phyloP scores from a whole-genome alignment of 768 basidiomycete genomes.

The Lentinula boryana region DNA sequence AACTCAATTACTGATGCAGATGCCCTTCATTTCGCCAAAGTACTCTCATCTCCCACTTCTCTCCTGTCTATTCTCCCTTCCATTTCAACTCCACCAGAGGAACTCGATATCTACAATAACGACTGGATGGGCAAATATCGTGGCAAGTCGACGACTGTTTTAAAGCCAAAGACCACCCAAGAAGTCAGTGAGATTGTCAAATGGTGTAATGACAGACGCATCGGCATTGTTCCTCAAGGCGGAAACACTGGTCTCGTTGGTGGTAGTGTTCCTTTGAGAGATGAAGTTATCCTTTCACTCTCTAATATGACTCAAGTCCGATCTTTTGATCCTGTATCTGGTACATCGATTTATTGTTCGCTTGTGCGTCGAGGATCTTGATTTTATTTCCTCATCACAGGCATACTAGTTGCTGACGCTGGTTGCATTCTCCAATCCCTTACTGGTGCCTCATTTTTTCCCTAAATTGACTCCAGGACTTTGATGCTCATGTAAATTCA shows the following conservation, averaged over 20 bases:
- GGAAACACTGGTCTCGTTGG: conserved; percentile 98
- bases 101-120: conserved; percentile 74
- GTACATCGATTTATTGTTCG: conserved; percentile 31
- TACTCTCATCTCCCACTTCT: conserved; percentile 50
- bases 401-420: conserved; percentile 88
- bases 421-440: conserved; percentile 90
- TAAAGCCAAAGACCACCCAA: conserved; percentile 82
- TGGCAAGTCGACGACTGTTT: conserved; percentile 77
- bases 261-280: conserved; percentile 82
- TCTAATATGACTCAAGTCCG: conserved; percentile 78
- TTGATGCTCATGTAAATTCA: not conserved
- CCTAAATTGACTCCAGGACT: too few relatives aligned
- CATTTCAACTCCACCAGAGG: conserved; percentile 39
- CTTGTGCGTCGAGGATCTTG: conserved; percentile 3
- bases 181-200: conserved; percentile 87
- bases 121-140: conserved; percentile 98
- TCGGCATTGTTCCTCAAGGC: conserved; percentile 95
- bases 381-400: conserved; percentile 30
- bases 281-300: conserved; percentile 85
- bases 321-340: conserved; percentile 79
- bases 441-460: conserved; percentile 23
- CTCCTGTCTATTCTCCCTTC: conserved; percentile 67
- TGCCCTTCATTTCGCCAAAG: conserved; percentile 57
- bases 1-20: conserved; percentile 52
- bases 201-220: conserved; percentile 74